Evolutionary conservation across 495 filamentous ascomycete genomes (phyloP).

Genomic region (Penicillium malachiteum): DNA sequence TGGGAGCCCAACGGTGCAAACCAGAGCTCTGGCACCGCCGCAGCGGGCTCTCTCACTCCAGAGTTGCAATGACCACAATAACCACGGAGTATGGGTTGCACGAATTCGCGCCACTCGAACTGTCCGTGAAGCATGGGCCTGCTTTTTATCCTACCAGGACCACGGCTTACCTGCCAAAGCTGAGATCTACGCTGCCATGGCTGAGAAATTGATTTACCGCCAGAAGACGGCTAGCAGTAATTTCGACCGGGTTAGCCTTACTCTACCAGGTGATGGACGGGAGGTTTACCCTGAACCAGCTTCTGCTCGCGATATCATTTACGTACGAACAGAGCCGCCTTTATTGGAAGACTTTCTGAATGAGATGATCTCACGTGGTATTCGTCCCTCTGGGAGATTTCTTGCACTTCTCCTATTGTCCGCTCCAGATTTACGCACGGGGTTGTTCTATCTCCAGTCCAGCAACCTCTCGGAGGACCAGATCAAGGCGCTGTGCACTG

Average conservation of each 20-base stretch:
- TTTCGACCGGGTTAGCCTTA: conserved; percentile 21
- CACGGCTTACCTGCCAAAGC: conserved; percentile 28
- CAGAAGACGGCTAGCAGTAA: conserved; percentile 25
- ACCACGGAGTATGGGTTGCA: conserved; percentile 53
- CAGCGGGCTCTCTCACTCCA: conserved; percentile 18
- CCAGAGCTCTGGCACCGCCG: conserved; percentile 38
- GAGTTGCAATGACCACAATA: conserved; percentile 1
- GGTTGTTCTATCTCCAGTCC: conserved; percentile 41
- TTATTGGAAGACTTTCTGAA: conserved; percentile 51
- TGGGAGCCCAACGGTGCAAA: conserved; percentile 68
- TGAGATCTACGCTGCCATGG: conserved; percentile 58
- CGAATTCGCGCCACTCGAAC: conserved; percentile 67
- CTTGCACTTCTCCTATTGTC: conserved; percentile 49
- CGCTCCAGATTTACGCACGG: conserved; percentile 36
- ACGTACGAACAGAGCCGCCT: conserved; percentile 56
- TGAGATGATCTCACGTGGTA: conserved; percentile 49
- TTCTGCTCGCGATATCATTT: conserved; percentile 58
- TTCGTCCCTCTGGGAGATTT: conserved; percentile 43
- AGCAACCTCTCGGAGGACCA: conserved; percentile 36
- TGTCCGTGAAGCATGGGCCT: conserved; percentile 69
- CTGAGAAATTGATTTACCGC: conserved; percentile 55
- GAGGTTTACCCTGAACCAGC: conserved; percentile 56
- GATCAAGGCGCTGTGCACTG: conserved; percentile 32
- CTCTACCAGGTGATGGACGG: conserved; percentile 59
- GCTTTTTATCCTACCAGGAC: conserved; percentile 58